Evolutionary conservation across 2,329 filamentous ascomycete species (phyloP), one percentile per base, ranked within the genome.

Genomic region (Parafenestella ontariensis): DNA sequence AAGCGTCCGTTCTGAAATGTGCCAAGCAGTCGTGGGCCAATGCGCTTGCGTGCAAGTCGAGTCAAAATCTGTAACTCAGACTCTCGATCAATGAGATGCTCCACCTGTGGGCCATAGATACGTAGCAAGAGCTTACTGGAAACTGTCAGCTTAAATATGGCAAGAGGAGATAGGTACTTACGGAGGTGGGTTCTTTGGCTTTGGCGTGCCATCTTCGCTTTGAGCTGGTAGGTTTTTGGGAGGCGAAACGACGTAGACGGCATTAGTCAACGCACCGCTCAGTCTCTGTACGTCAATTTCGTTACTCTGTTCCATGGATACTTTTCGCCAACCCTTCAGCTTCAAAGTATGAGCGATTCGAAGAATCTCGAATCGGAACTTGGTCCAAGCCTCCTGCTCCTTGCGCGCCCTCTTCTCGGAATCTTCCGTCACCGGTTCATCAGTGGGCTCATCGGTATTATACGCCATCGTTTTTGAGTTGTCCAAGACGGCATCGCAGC

Each of bases 1-100:
- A 99, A 99, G 5, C 95, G 90, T 9, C 95, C 95, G 70, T 99
- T 99, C 49, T 84, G 86, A 74, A 99, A 99, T 0, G 92, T 97
- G 1, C 95, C 95, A 0, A 99, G 82, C 26, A 99, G 81, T 15
- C 92, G 87, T 5, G 95, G 95, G 2, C 95, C 95, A 61, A 99
- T 99, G 65, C 89, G 92, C 81, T 97, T 96, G 50, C 90, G 88
- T 2, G 91, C 92, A 28, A 99, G 84, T 37, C 95, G 89, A 54
- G 89, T 86, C 17, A 99, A 83, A 44, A 98, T 95, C 56, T 88
- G 87, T 15, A 99, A 82, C 74, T 99, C 95, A 21, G 89, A 90
- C 52, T 97, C 91, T 56, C 95, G 86, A 73, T 99, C 94, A 66
- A 99, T 99, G 39, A 99, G 83, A 74, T 98, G 92, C 70, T 96